These are phyloP conservation scores for Didymella lethalis DNA, from an alignment of 2,329 filamentous ascomycete genomes.

Conservation along the genomic window DNA sequence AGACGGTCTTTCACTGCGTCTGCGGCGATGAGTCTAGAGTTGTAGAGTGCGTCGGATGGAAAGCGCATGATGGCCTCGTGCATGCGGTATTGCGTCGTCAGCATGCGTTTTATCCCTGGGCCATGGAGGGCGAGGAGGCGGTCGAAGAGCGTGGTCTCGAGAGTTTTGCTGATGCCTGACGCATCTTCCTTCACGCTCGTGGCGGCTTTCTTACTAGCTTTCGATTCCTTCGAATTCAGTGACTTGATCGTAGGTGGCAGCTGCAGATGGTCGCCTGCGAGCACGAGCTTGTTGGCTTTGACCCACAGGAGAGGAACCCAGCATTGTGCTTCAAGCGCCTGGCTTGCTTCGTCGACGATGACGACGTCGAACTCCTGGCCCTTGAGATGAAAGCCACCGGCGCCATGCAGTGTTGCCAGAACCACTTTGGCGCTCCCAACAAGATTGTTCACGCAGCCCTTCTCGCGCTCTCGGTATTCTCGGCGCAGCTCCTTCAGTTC, in stretches of 20 bases:
- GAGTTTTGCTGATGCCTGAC: constrained; percentile 57
- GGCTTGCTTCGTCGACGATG: constrained; percentile 94
- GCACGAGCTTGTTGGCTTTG: constrained; percentile 79
- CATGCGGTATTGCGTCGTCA: constrained; percentile 98
- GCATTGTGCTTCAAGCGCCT: constrained; percentile 94
- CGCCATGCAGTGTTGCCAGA: constrained; percentile 89
- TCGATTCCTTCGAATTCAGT: constrained; percentile 55
- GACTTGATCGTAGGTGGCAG: constrained; percentile 95
- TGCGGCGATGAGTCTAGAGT: constrained; percentile 79
- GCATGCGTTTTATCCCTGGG: constrained; percentile 84
- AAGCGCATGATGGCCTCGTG: constrained; percentile 95
- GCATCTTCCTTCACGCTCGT: constrained; percentile 49
- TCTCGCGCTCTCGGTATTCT: constrained; percentile 87
- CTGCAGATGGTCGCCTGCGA: constrained; percentile 94
- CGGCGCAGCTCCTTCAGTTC: constrained; percentile 86
- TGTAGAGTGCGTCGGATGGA: constrained; percentile 88
- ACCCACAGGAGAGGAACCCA: constrained; percentile 85
- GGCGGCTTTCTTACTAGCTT: constrained; percentile 43
- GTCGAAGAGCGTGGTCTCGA: constrained; percentile 95
- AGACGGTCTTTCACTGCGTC: constrained; percentile 78
- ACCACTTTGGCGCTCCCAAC: constrained; percentile 84
- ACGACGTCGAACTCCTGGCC: constrained; percentile 89
- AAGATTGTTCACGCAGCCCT: constrained; percentile 78
- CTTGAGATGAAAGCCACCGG: constrained; percentile 83
- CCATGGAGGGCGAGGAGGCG: constrained; percentile 84